Evolutionary conservation across 306 rosid genomes (phyloP).

Genomic region (Ormosia emarginata): DNA sequence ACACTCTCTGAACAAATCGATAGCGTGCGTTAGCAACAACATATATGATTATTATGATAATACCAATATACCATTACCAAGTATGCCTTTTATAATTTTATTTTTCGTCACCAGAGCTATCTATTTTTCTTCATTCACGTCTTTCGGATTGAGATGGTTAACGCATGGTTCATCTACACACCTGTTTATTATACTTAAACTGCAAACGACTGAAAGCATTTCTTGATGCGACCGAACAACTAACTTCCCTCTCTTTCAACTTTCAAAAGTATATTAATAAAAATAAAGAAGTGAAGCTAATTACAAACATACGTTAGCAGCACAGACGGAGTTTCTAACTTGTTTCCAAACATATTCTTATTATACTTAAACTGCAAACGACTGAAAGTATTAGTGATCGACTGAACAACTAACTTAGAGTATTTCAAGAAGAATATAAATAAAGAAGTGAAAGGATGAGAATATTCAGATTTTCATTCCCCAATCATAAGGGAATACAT

Average conservation of each 20-base stretch:
- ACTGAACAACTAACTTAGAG: too few species aligned
- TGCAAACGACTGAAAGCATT: neutral
- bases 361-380: too few species aligned
- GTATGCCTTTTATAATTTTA: neutral
- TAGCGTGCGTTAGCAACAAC: neutral
- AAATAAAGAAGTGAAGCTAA: neutral
- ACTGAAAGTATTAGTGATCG: too few species aligned
- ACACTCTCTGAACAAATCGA: neutral
- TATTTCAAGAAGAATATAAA: too few species aligned
- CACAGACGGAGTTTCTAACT: too few species aligned
- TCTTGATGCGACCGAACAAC: slow-evolving; percentile 11
- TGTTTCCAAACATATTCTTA: too few species aligned
- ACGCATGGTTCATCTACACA: neutral
- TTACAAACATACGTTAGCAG: too few species aligned
- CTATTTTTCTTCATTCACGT: neutral
- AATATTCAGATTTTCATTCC: too few species aligned
- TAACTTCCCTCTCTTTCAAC: neutral
- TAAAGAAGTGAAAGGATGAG: too few species aligned
- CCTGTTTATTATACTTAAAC: neutral
- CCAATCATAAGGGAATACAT: too few species aligned
- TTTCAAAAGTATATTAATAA: neutral
- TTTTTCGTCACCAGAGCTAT: neutral
- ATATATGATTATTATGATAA: neutral
- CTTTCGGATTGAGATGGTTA: neutral
- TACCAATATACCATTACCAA: neutral